phyloP scores from a whole-genome alignment of 2,329 filamentous ascomycete genomes.

The Paecilomyces formosus region DNA sequence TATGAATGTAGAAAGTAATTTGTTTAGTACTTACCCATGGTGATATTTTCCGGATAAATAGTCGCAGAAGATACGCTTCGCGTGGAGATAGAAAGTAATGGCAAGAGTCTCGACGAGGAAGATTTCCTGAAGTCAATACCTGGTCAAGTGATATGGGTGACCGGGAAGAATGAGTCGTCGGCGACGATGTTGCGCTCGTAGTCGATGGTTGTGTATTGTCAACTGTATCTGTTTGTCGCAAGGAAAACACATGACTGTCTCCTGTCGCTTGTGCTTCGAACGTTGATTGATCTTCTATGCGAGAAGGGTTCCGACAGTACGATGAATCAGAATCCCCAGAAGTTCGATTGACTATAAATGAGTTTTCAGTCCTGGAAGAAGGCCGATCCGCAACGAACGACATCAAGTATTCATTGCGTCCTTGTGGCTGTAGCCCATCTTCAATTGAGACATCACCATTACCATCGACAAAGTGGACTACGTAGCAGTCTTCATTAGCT shows the following conservation, averaged over 20 bases:
- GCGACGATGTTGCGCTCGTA: not conserved
- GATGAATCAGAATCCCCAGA: not conserved
- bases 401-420: not conserved
- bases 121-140: conserved; percentile 3
- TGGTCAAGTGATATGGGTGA: not conserved
- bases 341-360: not conserved
- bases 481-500: not conserved
- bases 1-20: not conserved
- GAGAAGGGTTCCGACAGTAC: not conserved
- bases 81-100: conserved; percentile 14
- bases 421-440: not conserved
- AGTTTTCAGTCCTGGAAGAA: not conserved
- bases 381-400: not conserved
- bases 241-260: not conserved
- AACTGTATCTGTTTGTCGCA: not conserved
- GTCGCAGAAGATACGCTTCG: conserved; percentile 26
- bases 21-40: conserved; percentile 18
- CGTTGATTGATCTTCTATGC: not conserved
- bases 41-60: conserved; percentile 26
- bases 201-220: not conserved
- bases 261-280: not conserved
- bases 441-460: not conserved
- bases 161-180: not conserved
- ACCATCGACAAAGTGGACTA: not conserved
- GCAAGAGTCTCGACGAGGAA: conserved; percentile 5